Evolutionary conservation across 371 early-diverging fungal species (phyloP).

Genomic region (Rhizopus microsporus): DNA sequence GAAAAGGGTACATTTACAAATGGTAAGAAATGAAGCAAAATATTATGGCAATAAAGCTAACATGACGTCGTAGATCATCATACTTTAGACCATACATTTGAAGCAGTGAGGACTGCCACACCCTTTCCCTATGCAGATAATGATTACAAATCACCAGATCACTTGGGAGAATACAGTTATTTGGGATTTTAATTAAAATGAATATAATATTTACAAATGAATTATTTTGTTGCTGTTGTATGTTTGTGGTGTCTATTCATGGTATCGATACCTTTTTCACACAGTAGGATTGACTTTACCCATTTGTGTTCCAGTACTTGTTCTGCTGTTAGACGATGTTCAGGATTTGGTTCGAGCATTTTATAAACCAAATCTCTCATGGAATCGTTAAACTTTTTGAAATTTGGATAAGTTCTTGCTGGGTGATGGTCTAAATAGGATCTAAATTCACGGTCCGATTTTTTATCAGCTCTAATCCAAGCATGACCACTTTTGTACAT

Average conservation of each 20-base stretch:
- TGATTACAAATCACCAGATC: constrained; percentile 47
- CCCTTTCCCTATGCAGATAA: constrained; percentile 50
- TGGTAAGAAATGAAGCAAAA: constrained; percentile 28
- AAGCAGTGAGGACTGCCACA: constrained; percentile 45
- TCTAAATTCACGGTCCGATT: constrained; percentile 68
- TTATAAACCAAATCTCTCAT: constrained; percentile 63
- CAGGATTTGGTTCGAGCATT: constrained; percentile 82
- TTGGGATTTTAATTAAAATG: constrained; percentile 34
- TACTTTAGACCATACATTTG: constrained; percentile 50
- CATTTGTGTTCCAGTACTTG: constrained; percentile 63
- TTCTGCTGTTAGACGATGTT: constrained; percentile 64
- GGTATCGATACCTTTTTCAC: constrained; percentile 35
- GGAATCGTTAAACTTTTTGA: constrained; percentile 57
- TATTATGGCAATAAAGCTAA: neutral
- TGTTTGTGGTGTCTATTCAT: constrained; percentile 21
- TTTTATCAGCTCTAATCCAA: constrained; percentile 67
- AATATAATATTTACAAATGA: constrained; percentile 5
- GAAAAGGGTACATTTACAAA: constrained; percentile 48
- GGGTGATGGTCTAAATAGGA: constrained; percentile 57
- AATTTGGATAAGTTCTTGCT: constrained; percentile 55
- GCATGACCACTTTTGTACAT: constrained; percentile 77
- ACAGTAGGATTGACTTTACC: constrained; percentile 62
- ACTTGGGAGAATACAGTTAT: constrained; percentile 55
- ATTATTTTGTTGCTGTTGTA: constrained; percentile 14
- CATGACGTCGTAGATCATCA: constrained; percentile 42